Percentiles rank a stretch among this genome's conserved stretches.
These are phyloP conservation scores for Trichosanthes cucumerina DNA, from an alignment of 306 rosid species.

Conservation along the genomic window DNA sequence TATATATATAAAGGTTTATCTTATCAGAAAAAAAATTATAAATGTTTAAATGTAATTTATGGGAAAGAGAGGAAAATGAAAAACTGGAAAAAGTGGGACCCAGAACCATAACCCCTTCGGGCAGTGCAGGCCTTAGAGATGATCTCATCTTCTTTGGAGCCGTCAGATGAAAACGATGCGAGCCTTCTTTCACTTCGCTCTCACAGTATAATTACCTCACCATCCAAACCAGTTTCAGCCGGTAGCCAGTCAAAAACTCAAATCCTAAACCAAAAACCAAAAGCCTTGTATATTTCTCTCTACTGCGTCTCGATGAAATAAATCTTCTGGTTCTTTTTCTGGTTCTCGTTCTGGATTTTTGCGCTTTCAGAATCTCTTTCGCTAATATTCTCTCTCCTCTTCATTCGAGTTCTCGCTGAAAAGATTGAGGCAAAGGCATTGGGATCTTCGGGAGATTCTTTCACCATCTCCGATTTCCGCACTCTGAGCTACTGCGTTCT, in stretches of 20 bases:
- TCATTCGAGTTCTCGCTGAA: slow-evolving; percentile 18
- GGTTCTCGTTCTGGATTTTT: slow-evolving; percentile 12
- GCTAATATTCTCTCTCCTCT: slow-evolving; percentile 26
- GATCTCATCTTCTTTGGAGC: background rate
- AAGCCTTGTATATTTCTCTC: background rate
- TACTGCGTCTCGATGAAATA: background rate
- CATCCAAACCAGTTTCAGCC: background rate
- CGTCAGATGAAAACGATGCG: slow-evolving; percentile 10
- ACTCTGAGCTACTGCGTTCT: background rate
- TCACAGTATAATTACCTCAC: background rate
- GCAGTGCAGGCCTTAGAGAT: background rate
- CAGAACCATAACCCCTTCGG: background rate
- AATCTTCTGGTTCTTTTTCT: slow-evolving; percentile 19
- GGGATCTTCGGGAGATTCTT: slow-evolving; percentile 20
- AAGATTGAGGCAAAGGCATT: slow-evolving; percentile 11
- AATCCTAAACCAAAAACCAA: background rate
- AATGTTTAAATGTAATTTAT: background rate
- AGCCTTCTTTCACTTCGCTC: slow-evolving; percentile 8
- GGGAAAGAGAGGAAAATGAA: background rate
- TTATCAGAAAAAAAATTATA: too few species aligned
- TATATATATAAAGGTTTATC: too few species aligned
- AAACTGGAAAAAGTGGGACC: background rate
- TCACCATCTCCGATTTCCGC: slow-evolving; percentile 10
- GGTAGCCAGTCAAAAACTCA: background rate
- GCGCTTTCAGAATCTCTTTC: background rate